These are phyloP conservation scores for Cucurbita ficifolia DNA, from an alignment of 306 rosid genomes.

Conservation along the genomic window DNA sequence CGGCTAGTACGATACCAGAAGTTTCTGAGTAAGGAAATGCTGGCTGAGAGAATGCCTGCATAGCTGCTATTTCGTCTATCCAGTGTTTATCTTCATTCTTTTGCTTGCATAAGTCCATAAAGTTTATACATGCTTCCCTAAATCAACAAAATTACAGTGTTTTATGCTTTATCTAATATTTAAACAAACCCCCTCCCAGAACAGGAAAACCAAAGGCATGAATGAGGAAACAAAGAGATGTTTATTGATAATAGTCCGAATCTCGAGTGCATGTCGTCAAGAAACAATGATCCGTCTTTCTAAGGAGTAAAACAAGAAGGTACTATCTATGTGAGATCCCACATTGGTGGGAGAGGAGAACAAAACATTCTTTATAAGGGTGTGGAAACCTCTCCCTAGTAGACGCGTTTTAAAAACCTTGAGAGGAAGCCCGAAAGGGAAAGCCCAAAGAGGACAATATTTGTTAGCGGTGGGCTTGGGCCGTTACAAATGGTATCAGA, in stretches of 20 bases:
- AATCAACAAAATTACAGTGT: conserved; percentile 3
- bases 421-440: no score
- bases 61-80: conserved; percentile 92
- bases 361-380: no score
- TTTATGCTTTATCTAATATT: conserved; percentile 3
- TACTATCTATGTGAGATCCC: no score
- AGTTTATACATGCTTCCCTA: conserved; percentile 91
- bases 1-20: conserved; percentile 82
- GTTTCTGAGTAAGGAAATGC: conserved; percentile 60
- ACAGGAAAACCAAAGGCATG: not conserved
- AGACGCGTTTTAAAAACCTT: no score
- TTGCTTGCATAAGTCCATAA: conserved; percentile 71
- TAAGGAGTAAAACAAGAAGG: not conserved
- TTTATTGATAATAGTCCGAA: not conserved
- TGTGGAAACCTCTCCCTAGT: no score
- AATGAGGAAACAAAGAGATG: not conserved
- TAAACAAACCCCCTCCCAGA: not conserved
- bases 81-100: conserved; percentile 92
- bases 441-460: no score
- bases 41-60: conserved; percentile 66
- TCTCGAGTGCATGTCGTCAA: not conserved
- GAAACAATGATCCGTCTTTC: not conserved
- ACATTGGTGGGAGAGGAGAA: no score
- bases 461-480: no score
- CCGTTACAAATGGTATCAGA: no score